Evolutionary conservation across 257 asterid species (phyloP), one percentile per base, ranked within the genome.

Genomic region (Solanum pennellii): DNA sequence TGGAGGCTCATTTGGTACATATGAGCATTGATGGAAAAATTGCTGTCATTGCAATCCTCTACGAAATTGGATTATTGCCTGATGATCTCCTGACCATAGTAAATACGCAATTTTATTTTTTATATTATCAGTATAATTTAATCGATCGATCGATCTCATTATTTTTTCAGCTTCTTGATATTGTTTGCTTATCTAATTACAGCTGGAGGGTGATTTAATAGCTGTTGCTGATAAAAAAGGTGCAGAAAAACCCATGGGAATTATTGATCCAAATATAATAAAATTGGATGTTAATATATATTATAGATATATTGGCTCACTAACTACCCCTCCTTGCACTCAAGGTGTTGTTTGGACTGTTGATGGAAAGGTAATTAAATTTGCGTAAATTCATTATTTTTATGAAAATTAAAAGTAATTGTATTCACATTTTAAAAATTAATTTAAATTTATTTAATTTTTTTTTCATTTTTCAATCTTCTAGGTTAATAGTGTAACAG

Each of bases 261-360:
- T 73, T 3, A 31, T 94, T 20, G 75, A 93, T 83, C 96, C 97
- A 1, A 74, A 87, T 12, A 69, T 37, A 8, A 87, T 95, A 25
- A 88, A 92, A 60, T 39, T 93, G 5, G 94, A 92, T 23, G 90
- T 94, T 79, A 88, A 92, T 59, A 90, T 89, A 33, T 94, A 95
- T 77, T 95, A 89, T n/a, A 89, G 96, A 25, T 94, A 93, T 86
- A 85, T 90, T 47, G 98, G 98, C 18, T 95, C 98, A 8, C 94
- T 95, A 31, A 95, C 98, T 0, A 82, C 86, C 20, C 98, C 98
- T 69, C 98, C 98, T 11, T 95, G 98, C 86, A 91, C 95, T 12
- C 89, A 92, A 69, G 75, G 89, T 84, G 85, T 94, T 56, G 44
- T 68, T 1, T 95, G 98, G 98, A 91, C 96, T 5, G 89, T 94